Conservation (phyloP, 257 asterid genomes). For the Jacaranda copaia region DNA sequence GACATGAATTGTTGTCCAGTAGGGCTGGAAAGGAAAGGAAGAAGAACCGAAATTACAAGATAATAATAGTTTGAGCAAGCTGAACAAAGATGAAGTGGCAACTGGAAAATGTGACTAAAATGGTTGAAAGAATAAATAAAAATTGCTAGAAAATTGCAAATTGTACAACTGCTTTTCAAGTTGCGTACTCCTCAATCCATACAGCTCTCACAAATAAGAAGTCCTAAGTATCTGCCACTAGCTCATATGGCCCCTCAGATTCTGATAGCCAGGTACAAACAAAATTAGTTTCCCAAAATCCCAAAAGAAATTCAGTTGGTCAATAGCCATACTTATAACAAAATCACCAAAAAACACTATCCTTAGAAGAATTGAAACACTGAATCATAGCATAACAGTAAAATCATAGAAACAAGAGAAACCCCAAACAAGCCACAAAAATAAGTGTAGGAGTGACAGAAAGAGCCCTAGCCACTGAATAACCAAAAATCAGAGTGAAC, state of each 20-base stretch:
- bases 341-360: background rate
- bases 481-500: background rate
- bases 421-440: constrained; percentile 7
- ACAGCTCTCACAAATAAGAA: constrained; percentile 19
- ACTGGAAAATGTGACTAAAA: constrained; percentile 24
- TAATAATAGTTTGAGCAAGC: constrained; percentile 24
- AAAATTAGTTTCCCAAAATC: constrained; percentile 19
- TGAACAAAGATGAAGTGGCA: constrained; percentile 9
- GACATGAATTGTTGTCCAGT: constrained; percentile 82
- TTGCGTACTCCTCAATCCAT: constrained; percentile 29
- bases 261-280: constrained; percentile 24
- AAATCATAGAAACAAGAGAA: constrained; percentile 1
- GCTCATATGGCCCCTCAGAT: constrained; percentile 14
- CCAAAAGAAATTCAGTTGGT: constrained; percentile 15
- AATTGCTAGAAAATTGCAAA: background rate
- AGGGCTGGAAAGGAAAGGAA: constrained; percentile 62
- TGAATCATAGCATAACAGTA: constrained; percentile 4
- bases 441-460: background rate
- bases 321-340: background rate
- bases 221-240: background rate
- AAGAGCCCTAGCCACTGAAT: constrained; percentile 12
- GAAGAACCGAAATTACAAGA: constrained; percentile 34
- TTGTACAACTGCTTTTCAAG: constrained; percentile 5
- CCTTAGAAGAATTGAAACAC: constrained; percentile 14
- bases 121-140: background rate